Conservation (phyloP, 768 basidiomycete species). For the Macrolepiota fuliginosa region DNA sequence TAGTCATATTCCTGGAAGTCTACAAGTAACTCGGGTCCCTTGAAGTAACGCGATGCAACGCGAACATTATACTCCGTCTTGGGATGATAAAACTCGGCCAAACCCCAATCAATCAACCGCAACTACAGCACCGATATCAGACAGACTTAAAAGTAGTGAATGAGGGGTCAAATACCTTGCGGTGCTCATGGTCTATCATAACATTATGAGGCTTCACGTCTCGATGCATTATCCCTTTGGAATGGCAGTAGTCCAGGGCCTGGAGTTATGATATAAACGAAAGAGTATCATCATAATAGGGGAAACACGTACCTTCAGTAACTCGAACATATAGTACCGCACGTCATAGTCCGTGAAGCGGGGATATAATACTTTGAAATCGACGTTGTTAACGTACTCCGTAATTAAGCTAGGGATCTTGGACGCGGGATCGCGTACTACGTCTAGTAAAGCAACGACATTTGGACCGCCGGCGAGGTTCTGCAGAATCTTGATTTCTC, state of each 20-base stretch:
- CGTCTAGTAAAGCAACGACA: conserved; percentile 88
- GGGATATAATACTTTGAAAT: conserved; percentile 95
- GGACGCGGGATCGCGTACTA: conserved; percentile 92
- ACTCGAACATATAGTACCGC: conserved; percentile 94
- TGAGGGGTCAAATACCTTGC: conserved; percentile 61
- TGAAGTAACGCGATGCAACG: conserved; percentile 97
- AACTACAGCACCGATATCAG: conserved; percentile 46
- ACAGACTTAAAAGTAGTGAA: conserved; percentile 3
- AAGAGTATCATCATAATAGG: background rate
- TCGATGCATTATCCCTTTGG: conserved; percentile 97
- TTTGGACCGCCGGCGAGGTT: conserved; percentile 97
- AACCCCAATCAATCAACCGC: conserved; percentile 96
- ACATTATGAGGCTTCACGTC: conserved; percentile 99
- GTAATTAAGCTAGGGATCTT: conserved; percentile 97
- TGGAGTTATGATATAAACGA: conserved; percentile 28
- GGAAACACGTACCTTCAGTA: conserved; percentile 68
- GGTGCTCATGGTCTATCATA: conserved; percentile 98
- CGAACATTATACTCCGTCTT: conserved; percentile 98
- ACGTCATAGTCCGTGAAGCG: conserved; percentile 96
- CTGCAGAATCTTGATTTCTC: conserved; percentile 97
- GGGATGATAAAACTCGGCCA: conserved; percentile 98
- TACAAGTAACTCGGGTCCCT: conserved; percentile 93
- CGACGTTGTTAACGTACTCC: conserved; percentile 97
- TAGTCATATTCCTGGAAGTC: conserved; percentile 99
- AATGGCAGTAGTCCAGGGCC: conserved; percentile 98